phyloP scores from a whole-genome alignment of 176 grass and related monocot species.

The Oryza punctata region DNA sequence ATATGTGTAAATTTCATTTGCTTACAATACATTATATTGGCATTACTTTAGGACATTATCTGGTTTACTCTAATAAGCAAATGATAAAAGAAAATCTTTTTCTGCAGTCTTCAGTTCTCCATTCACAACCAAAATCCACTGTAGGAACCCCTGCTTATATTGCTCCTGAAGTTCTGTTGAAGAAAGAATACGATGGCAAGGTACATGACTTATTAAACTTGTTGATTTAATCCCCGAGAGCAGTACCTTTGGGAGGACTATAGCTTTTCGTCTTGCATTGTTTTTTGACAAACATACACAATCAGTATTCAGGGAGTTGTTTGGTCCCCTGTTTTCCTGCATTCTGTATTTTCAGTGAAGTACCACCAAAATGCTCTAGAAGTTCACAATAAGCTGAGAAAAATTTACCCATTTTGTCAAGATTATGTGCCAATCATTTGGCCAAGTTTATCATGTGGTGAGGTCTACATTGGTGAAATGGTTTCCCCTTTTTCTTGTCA shows the following conservation, averaged over 20 bases:
- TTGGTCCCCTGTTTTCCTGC: neutral
- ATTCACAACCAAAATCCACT: constrained; percentile 87
- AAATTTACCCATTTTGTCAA: constrained; percentile 5
- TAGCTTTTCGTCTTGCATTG: neutral
- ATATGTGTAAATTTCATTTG: constrained; percentile 9
- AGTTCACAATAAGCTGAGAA: neutral
- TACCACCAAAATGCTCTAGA: neutral
- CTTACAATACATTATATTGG: constrained; percentile 5
- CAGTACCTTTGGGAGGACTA: neutral
- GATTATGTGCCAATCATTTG: constrained; percentile 15
- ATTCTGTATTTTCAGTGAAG: neutral
- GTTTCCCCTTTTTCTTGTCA: neutral
- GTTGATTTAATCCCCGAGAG: neutral
- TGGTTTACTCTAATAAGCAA: constrained; percentile 18
- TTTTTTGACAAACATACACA: constrained; percentile 24
- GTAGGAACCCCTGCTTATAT: constrained; percentile 86
- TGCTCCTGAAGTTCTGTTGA: constrained; percentile 79
- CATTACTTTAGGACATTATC: neutral
- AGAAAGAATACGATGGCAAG: constrained; percentile 89
- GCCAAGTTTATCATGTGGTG: constrained; percentile 5
- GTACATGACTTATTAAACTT: constrained; percentile 32
- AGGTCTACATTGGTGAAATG: neutral
- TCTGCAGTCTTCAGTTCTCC: constrained; percentile 80
- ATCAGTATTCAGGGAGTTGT: neutral
- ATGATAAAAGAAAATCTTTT: constrained; percentile 16